Base-by-base conservation (phyloP, 768 basidiomycete genomes). In the Lactarius tabidus region DNA sequence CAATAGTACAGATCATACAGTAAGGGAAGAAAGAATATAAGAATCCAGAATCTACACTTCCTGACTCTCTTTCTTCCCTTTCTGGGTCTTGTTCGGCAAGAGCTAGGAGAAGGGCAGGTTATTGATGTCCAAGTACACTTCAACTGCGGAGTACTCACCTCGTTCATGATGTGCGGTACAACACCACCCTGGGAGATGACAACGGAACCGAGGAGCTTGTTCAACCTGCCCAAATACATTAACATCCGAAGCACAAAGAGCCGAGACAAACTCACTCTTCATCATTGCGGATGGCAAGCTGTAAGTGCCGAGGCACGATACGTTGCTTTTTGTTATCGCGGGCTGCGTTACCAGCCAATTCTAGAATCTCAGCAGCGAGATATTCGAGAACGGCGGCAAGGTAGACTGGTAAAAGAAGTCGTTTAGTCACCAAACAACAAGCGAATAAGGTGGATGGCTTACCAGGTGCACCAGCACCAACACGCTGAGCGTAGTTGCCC, bases 141-240 rank as follows among this genome's bases (percentile, higher is more conserved):
- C 14, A 31, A 48, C 18, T 26, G 20, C 35, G 2, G 5, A 26
- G 64, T 73, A 53, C 62, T 14, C 66, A 83, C 81, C 64, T 85
- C 86, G 57, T 84, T 79, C 71, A 85, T 82, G 74, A 96, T 96
- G 74, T 84, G 84, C 64, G 91, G 91, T 23, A 93, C 88, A 64
- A 94, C 92, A 83, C 95, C 95, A 78, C 95, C 95, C 76, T 96
- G 93, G 38, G 93, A 94, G 79, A 96, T 95, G 77, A 94, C 87
- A 68, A 96, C 95, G 70, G 87, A 80, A 29, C 87, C 89, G 52
- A 91, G 83, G 53, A 91, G 81, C 72, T 80, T 83, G 76, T 86
- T 86, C 75, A 90, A 77, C 71, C 87, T 89, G 15, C 12, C 8
- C n/a, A 64, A 14, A 41, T n/a, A 6, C 15, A 31, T 41, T 9